Percentiles rank a stretch among this genome's conserved stretches.
These are phyloP conservation scores for Ogataea salicorniae DNA, from an alignment of 805 yeast genomes.

Conservation along the genomic window DNA sequence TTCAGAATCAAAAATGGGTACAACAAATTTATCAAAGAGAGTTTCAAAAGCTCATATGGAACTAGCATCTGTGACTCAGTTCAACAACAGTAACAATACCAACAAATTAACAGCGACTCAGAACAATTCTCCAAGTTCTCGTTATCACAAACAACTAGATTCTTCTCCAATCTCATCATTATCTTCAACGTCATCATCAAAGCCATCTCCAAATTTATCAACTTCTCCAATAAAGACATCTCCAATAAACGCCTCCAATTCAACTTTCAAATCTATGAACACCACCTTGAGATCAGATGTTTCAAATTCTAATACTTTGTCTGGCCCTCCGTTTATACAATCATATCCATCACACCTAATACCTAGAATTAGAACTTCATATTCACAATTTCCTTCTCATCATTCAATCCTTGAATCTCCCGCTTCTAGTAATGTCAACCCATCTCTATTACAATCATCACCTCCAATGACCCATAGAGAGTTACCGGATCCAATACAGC, in stretches of 20 bases:
- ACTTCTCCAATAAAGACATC: slow-evolving; percentile 28
- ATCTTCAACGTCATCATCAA: slow-evolving; percentile 8
- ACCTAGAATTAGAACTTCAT: slow-evolving; percentile 1
- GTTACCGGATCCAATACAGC: no score
- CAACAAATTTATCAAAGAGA: slow-evolving; percentile 1
- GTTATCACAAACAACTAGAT: slow-evolving; percentile 1
- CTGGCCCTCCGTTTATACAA: neutral
- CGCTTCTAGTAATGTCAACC: slow-evolving; percentile 18
- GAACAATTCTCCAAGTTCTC: neutral
- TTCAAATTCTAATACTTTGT: neutral
- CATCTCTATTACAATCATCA: slow-evolving; percentile 19
- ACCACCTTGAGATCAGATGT: neutral
- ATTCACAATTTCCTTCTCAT: slow-evolving; percentile 10
- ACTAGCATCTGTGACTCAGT: slow-evolving; percentile 16
- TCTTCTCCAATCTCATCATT: slow-evolving; percentile 18
- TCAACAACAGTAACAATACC: neutral
- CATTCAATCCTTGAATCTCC: slow-evolving; percentile 12
- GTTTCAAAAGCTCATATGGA: slow-evolving; percentile 20
- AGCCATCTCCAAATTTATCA: slow-evolving; percentile 13
- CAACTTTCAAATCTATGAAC: slow-evolving; percentile 8
- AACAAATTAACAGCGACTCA: neutral
- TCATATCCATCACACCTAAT: neutral
- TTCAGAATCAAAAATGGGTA: neutral
- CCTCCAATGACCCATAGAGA: neutral
- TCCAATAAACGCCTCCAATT: slow-evolving; percentile 17